Base-by-base conservation (phyloP, 345 rosid genomes). In the Brassica nigra region DNA sequence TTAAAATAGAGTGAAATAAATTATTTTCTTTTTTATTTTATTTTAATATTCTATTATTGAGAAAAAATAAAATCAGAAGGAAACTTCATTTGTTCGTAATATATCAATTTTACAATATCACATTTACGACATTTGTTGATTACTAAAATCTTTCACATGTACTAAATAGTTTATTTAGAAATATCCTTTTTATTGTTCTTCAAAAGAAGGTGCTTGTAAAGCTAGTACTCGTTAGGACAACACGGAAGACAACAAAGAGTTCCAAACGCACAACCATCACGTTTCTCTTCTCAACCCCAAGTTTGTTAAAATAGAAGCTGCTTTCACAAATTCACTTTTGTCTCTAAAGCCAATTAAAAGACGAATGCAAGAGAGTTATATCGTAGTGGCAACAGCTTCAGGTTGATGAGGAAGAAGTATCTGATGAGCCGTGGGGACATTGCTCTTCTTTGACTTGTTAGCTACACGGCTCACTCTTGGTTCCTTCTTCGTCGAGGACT, bases 381-480 rank as follows among this genome's bases (percentile, higher is more conserved):
- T 86, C 23, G 91, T 97, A 73, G 80, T 84, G 70, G 89, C 90
- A 73, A 94, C 86, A 66, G 91, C 93, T 85, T 85, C 93, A 1
- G 88, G 89, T 28, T 85, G 88, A 4, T 73, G 87, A 76, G 71
- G 83, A 73, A 84, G 82, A 0, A 18, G 18, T 47, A 76, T 71
- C 76, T 87, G 86, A 78, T 85, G 83, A 28, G 83, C 79, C 2
- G 90, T 66, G 1, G 74, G 85, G 5, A 84, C 66, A 64, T 85
- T 85, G 71, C 75, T 80, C 70, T 86, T 84, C 18, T 18, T 18
- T 54, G 90, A 66, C 66, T 81, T 84, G 23, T 84, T 74, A 7
- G 84, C 77, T 5, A 79, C 70, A 52, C 44, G 87, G 77, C 79
- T 74, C 14, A 23, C 10, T 76, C 58, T 71, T 76, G 74, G 5